These are phyloP conservation scores for Toxoplasma gondii DNA, from an alignment of 169 alveolate genomes.

Conservation along the genomic window DNA sequence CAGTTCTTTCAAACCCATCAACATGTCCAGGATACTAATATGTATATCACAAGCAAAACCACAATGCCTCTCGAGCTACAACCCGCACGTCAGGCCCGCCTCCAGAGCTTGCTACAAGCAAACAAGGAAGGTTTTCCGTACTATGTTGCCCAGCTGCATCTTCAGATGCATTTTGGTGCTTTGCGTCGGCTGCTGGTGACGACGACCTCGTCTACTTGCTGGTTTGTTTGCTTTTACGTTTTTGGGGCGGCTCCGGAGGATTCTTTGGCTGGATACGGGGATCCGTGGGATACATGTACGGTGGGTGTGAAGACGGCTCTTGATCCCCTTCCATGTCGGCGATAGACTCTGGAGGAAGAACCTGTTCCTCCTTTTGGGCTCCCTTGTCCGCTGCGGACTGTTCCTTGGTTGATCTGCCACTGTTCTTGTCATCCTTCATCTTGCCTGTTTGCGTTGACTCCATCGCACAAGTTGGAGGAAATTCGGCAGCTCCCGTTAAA, in stretches of 20 bases:
- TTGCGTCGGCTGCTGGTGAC: too few species aligned
- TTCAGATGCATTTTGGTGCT: too few species aligned
- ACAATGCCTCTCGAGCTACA: too few species aligned
- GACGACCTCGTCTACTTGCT: too few species aligned
- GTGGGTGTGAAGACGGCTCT: not conserved
- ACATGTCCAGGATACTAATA: too few species aligned
- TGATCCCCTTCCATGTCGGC: not conserved
- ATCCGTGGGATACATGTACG: slow-evolving; percentile 31
- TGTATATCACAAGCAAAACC: too few species aligned
- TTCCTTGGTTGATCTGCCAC: not conserved
- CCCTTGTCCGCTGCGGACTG: too few species aligned
- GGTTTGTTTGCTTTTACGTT: not conserved
- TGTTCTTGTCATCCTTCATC: not conserved
- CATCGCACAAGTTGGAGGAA: not conserved
- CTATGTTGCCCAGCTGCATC: too few species aligned
- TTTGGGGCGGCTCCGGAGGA: slow-evolving; percentile 24
- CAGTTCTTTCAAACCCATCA: too few species aligned
- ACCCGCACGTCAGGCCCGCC: too few species aligned
- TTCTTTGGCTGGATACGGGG: not conserved
- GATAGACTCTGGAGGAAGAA: not conserved
- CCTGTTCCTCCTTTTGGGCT: not conserved
- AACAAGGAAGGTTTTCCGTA: too few species aligned
- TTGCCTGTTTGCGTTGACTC: not conserved
- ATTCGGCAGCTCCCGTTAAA: not conserved
- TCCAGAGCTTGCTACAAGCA: too few species aligned